Evolutionary conservation across 306 rosid species (phyloP).

Genomic region (Calophaca sinica): DNA sequence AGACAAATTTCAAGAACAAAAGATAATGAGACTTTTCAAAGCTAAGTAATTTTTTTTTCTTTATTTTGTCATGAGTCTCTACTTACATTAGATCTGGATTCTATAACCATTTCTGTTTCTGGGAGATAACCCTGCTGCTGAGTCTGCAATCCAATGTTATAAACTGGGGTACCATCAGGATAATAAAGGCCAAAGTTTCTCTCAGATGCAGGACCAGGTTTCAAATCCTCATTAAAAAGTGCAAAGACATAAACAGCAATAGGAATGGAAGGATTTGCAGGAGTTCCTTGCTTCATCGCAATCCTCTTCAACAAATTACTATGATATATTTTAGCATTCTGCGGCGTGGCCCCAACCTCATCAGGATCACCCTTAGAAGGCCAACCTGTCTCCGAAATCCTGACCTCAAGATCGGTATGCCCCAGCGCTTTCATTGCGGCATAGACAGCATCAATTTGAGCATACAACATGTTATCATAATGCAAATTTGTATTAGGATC

Average conservation of each 20-base stretch:
- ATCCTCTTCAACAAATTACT: slow-evolving; percentile 71
- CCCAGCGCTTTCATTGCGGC: slow-evolving; percentile 79
- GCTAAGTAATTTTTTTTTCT: too few relatives aligned
- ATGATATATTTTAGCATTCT: slow-evolving; percentile 79
- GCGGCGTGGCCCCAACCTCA: slow-evolving; percentile 78
- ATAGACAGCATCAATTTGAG: slow-evolving; percentile 96
- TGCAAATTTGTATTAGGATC: slow-evolving; percentile 76
- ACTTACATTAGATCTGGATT: slow-evolving; percentile 64
- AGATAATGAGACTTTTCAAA: too few relatives aligned
- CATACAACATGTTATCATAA: slow-evolving; percentile 90
- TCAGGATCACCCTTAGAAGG: slow-evolving; percentile 83
- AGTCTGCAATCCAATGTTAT: slow-evolving; percentile 64
- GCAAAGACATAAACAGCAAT: slow-evolving; percentile 85
- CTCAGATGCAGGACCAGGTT: slow-evolving; percentile 82
- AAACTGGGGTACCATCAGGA: slow-evolving; percentile 81
- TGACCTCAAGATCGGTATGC: slow-evolving; percentile 71
- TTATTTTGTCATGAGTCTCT: background rate
- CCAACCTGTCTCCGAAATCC: slow-evolving; percentile 94
- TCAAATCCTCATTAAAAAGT: slow-evolving; percentile 86
- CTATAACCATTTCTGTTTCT: slow-evolving; percentile 58
- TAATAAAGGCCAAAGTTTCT: slow-evolving; percentile 88
- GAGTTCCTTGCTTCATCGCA: slow-evolving; percentile 72
- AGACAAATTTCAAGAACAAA: background rate
- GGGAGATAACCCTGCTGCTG: slow-evolving; percentile 60
- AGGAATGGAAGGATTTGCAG: slow-evolving; percentile 78